Evolutionary conservation across 1,284 basidiomycete genomes (phyloP).

Genomic region (Malassezia sympodialis): DNA sequence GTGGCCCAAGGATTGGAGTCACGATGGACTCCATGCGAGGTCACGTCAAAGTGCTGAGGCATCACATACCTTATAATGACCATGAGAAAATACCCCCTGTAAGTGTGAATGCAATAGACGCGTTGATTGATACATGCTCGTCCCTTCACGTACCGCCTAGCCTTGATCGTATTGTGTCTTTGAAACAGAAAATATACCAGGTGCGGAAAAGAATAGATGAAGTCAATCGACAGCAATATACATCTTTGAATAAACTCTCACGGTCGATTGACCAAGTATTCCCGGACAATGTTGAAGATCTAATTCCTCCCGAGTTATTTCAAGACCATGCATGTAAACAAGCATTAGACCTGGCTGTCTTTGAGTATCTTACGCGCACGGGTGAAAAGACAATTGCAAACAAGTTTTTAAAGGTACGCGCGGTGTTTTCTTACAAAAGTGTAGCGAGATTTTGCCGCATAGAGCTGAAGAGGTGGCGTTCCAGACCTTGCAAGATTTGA

Average conservation of each 20-base stretch:
- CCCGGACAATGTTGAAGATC: constrained; percentile 25
- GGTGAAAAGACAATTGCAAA: constrained; percentile 28
- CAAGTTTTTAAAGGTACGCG: constrained; percentile 19
- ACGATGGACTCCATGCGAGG: background rate
- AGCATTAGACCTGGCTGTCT: constrained; percentile 28
- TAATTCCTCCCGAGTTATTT: constrained; percentile 34
- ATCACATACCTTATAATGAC: background rate
- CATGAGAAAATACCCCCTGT: background rate
- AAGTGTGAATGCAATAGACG: background rate
- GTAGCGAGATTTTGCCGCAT: constrained; percentile 16
- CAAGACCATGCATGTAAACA: constrained; percentile 19
- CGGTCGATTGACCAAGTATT: constrained; percentile 39
- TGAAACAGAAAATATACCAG: constrained; percentile 14
- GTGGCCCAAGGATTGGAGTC: background rate
- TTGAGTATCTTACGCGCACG: constrained; percentile 34
- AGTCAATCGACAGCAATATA: constrained; percentile 34
- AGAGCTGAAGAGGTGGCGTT: constrained; percentile 9
- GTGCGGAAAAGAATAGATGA: constrained; percentile 28
- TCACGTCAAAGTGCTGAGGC: background rate
- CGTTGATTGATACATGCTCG: background rate
- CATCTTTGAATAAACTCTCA: constrained; percentile 27
- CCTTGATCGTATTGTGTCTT: background rate
- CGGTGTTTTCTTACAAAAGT: background rate
- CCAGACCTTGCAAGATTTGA: constrained; percentile 19
- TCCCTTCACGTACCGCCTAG: background rate